These are phyloP conservation scores for Apiospora sp. DNA, from an alignment of 2,329 filamentous ascomycete genomes.

Conservation along the genomic window DNA sequence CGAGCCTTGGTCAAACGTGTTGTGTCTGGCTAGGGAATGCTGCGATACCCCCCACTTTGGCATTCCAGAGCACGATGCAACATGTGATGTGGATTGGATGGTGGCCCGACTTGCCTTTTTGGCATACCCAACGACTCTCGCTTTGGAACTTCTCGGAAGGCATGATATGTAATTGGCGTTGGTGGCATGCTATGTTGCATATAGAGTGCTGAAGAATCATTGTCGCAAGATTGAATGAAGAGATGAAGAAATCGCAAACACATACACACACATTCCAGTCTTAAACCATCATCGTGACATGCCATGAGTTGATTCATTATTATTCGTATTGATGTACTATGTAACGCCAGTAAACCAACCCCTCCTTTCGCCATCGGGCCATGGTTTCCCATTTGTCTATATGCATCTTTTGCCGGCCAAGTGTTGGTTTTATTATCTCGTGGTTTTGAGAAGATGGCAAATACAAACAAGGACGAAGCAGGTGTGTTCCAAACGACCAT, in stretches of 20 bases:
- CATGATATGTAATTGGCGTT: slow-evolving; percentile 3
- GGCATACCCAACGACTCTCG: background rate
- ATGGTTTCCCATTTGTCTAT: background rate
- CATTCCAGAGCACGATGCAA: slow-evolving; percentile 12
- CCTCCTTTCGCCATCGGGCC: background rate
- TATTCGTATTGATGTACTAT: background rate
- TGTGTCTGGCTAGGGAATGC: slow-evolving; percentile 19
- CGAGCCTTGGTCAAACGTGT: background rate
- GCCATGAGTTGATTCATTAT: background rate
- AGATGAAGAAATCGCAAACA: slow-evolving; percentile 10
- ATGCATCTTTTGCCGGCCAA: slow-evolving; percentile 4
- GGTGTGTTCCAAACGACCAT: background rate
- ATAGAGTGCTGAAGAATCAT: background rate
- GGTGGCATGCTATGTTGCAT: slow-evolving; percentile 18
- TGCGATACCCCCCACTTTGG: slow-evolving; percentile 18
- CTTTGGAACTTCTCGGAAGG: background rate
- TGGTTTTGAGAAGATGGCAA: background rate
- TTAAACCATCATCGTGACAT: background rate
- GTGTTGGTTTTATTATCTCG: background rate
- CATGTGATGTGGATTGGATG: slow-evolving; percentile 1
- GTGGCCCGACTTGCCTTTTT: background rate
- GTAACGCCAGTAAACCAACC: slow-evolving; percentile 8
- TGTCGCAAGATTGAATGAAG: slow-evolving; percentile 19
- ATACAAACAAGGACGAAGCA: slow-evolving; percentile 9
- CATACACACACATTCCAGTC: slow-evolving; percentile 8